Evolutionary conservation across 2,329 filamentous ascomycete species (phyloP), one percentile per base, ranked within the genome.

Genomic region (Colletotrichum sp.): DNA sequence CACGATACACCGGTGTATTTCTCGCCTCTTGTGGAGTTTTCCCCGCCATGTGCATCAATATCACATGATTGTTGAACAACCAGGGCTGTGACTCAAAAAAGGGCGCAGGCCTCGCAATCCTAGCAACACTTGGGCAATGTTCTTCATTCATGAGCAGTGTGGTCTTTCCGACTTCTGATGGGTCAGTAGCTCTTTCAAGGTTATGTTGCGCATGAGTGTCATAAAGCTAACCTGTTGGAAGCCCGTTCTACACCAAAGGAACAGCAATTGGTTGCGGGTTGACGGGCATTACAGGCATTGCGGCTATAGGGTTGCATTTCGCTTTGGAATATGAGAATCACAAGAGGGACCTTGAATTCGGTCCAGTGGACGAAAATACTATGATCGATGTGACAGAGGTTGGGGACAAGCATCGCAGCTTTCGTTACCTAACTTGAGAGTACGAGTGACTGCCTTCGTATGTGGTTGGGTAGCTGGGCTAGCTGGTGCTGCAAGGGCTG

Each of bases 1-100:
- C 25, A 28, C 80, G 86, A 7, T 87, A 87, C 77, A 77, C 81
- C 0, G 86, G 82, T 1, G 78, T 85, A 0, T 87, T 80, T 78
- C 79, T 87, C 25, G 85, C 85, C 1, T 78, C 79, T 1, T 78
- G 79, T n/a, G 84, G 84, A 2, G 78, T 83, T 2, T 85, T 84
- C 57, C 82, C 82, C 6, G 79, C 80, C 8, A 60, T 83, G 6
- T 76, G 77, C 34, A 78, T 82, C 48, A 83, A 81, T 61, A 77
- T 83, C 36, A 82, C 82, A 6, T 83, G 82, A 82, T 44, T 82
- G 6, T 65, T 82, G 8, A 82, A 83, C 68, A 83, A 83, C 28
- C 80, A 82, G 67, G 81, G 82, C 22, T 77, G 78, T 19, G 81
- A 82, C 65, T 80, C 80, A 5, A 82, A 82, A 66, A 78, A 77